Evolutionary conservation across 257 asterid genomes (phyloP), one percentile per base, ranked within the genome.

Genomic region (Rubia yunnanensis): DNA sequence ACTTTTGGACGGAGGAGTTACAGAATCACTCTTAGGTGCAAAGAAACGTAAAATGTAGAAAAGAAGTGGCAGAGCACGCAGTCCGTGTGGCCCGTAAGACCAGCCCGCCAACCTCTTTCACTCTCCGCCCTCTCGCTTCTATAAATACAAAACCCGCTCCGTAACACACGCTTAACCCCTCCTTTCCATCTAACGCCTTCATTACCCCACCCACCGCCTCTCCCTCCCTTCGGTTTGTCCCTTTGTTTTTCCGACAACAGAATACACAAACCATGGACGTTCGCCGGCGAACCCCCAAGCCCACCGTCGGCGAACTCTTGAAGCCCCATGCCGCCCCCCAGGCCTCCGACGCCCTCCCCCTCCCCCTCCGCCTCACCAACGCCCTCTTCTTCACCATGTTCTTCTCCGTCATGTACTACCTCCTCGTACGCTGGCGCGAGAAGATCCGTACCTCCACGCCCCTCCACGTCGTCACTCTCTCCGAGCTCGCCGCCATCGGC

Each of bases 391-490:
- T 82, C 72, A 73, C 83, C 48, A 34, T 80, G 70, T 80, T 80
- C 50, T 77, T 82, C 76, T 72, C 83, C 18, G 82, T 71, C 24
- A 75, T 80, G 80, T 82, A 80, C 65, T 82, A 77, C 44, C 85
- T 82, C 38, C 83, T 82, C 10, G 63, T 22, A 22, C 70, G 80
- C 53, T 82, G 85, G 83, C 79, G 85, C 32, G 83, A 75, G 69
- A 82, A 82, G 73, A 82, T 82, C 77, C 81, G 88, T 4, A 78
- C 78, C 46, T 66, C 78, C 0, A 73, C 67, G 23, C 88, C 85
- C 24, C 85, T 82, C 4, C 83, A 82, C 20, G 80, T 82, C 3
- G 72, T 82, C 13, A 74, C 83, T 6, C 41, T 80, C 2, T 82
- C 85, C 14, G 88, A 82, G 71, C 78, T 82, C 17, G 76, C 46